Evolutionary conservation across 2,329 filamentous ascomycete genomes (phyloP), one percentile per base, ranked within the genome.

Genomic region (Colletotrichum abscissum): DNA sequence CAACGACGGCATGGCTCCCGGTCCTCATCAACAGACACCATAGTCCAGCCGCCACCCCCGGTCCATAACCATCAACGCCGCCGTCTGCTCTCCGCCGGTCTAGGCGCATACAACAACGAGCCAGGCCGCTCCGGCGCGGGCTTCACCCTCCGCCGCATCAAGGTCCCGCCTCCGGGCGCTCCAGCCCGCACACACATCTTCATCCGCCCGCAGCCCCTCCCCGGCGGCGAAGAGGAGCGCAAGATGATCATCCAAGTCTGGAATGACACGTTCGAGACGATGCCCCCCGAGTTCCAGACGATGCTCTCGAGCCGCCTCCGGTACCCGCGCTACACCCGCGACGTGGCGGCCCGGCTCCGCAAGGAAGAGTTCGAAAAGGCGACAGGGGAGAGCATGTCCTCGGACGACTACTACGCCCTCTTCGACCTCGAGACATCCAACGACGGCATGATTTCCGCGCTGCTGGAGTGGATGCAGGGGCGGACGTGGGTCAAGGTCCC

Each of bases 401-500:
- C 71, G 46, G 59, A 62, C 5, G 67, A 64, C 35, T 74, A 60
- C 46, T 72, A 70, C 59, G 49, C 63, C 63, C 59, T 76, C 55
- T 73, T 67, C 49, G 66, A 75, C 42, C 73, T 69, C 24, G 63
- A 69, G 63, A 69, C 28, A 7, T 24, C 65, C n/a, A 76, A 74
- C 24, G 74, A 75, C n/a, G 74, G 74, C 9, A 66, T 74, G 62
- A 22, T 73, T 26, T 74, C 70, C 19, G 62, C 42, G 22, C 63
- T 73, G 6, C 63, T 67, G 6, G 69, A 73, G 63, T 76, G 66
- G 62, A 72, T 69, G 52, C 60, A 67, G 49, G 74, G 74, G 49
- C 69, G 69, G 24, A 28, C 24, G 22, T 62, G 35, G n/a, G 54
- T 76, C 22, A 74, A 74, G 30, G 67, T 67, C n/a, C 54, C 49